phyloP scores from a whole-genome alignment of 768 basidiomycete genomes.

The Pulveroboletus ravenelii region DNA sequence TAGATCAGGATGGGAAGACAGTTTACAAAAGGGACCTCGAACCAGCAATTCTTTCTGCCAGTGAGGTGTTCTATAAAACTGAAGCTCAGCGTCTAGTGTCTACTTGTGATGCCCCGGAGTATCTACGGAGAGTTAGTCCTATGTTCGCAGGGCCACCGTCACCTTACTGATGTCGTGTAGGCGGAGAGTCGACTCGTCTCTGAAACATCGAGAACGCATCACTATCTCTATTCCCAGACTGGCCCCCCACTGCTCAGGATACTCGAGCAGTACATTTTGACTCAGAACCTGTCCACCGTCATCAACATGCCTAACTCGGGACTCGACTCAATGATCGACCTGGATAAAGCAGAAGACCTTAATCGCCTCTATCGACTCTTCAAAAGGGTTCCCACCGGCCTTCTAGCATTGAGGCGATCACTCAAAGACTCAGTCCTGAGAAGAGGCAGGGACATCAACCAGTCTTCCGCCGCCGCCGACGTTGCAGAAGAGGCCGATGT shows the following conservation, averaged over 20 bases:
- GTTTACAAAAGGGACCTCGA: constrained; percentile 86
- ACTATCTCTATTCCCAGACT: constrained; percentile 81
- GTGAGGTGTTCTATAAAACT: constrained; percentile 68
- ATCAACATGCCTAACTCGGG: constrained; percentile 82
- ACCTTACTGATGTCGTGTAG: constrained; percentile 37
- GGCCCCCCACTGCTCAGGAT: constrained; percentile 64
- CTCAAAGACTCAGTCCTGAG: constrained; percentile 68
- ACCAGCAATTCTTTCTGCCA: constrained; percentile 73
- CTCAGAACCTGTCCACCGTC: constrained; percentile 68
- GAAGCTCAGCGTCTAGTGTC: constrained; percentile 72
- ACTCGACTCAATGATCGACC: constrained; percentile 81
- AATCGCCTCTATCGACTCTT: constrained; percentile 76
- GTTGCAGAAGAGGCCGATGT: constrained; percentile 31
- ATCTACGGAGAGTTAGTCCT: constrained; percentile 65
- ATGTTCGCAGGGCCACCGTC: neutral
- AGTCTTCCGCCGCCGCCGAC: constrained; percentile 43
- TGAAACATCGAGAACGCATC: constrained; percentile 79
- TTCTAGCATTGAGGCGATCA: constrained; percentile 56
- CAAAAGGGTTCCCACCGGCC: constrained; percentile 59
- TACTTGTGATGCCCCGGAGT: constrained; percentile 76
- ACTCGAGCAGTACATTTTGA: constrained; percentile 71
- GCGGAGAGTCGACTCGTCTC: constrained; percentile 75
- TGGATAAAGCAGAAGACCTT: constrained; percentile 71
- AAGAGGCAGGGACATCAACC: constrained; percentile 80
- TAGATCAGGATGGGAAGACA: constrained; percentile 44